A percentile compares a stretch with the other conserved stretches of the same genome.
Evolutionary conservation across 768 basidiomycete genomes (phyloP).

Genomic region (Stropharia rugosoannulata): DNA sequence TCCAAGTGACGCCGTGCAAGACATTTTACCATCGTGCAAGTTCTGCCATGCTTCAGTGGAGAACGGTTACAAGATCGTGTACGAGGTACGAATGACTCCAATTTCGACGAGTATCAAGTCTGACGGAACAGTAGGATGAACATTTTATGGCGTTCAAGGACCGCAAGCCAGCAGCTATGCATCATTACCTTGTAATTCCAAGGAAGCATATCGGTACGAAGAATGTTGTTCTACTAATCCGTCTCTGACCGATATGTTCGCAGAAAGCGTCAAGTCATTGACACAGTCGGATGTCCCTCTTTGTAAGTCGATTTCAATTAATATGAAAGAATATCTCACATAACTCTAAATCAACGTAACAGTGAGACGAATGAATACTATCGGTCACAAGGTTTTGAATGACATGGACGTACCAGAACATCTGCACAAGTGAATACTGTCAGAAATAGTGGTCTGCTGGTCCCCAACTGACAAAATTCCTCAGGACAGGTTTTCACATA

Average conservation of each 20-base stretch:
- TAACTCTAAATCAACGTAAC: neutral
- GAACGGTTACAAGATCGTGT: conserved; percentile 47
- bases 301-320: conserved; percentile 31
- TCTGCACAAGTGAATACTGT: conserved; percentile 43
- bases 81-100: conserved; percentile 36
- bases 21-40: conserved; percentile 23
- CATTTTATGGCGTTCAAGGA: conserved; percentile 53
- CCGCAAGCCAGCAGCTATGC: conserved; percentile 42
- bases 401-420: conserved; percentile 36
- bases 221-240: neutral
- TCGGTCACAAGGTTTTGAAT: conserved; percentile 56
- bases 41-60: conserved; percentile 45
- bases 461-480: conserved; percentile 11
- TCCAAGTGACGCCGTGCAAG: neutral
- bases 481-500: conserved; percentile 79
- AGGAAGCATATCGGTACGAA: conserved; percentile 51
- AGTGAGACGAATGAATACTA: conserved; percentile 32
- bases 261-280: conserved; percentile 58
- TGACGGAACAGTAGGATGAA: conserved; percentile 33
- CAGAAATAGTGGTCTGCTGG: neutral
- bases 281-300: conserved; percentile 42
- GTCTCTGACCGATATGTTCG: conserved; percentile 3
- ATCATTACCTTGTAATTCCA: conserved; percentile 53
- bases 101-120: neutral
- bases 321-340: neutral